phyloP scores from a whole-genome alignment of 2,329 filamentous ascomycete species.

The Colletotrichum liaoningense region DNA sequence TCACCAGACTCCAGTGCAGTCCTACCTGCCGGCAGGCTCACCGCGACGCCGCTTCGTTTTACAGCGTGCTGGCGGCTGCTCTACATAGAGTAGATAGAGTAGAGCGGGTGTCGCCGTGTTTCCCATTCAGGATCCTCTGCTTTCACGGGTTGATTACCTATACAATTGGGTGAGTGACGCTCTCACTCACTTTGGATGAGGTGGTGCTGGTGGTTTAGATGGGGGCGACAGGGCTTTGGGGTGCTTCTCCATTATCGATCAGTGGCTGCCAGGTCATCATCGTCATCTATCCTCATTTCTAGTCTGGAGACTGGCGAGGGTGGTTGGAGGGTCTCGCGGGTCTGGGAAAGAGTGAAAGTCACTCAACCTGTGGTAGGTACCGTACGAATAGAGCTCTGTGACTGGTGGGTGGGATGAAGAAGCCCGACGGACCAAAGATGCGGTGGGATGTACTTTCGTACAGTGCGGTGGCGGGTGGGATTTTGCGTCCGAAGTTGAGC shows the following conservation, averaged over 20 bases:
- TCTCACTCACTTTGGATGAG: background rate
- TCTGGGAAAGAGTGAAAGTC: conserved; percentile 16
- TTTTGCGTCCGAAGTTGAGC: conserved; percentile 24
- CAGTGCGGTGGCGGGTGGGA: background rate
- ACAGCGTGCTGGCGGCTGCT: background rate
- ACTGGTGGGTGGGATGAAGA: background rate
- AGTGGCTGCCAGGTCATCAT: background rate
- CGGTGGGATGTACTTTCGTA: background rate
- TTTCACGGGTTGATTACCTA: background rate
- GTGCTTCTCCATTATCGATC: background rate
- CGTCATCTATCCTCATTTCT: conserved; percentile 18
- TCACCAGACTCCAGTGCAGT: background rate
- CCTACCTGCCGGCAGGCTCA: background rate
- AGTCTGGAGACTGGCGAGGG: background rate
- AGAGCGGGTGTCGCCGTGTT: background rate
- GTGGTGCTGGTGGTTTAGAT: too few species aligned
- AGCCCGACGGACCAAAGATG: background rate
- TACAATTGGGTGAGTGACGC: background rate
- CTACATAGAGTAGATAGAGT: background rate
- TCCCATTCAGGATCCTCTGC: background rate
- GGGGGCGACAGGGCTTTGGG: background rate
- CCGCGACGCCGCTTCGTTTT: background rate
- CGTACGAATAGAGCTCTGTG: background rate
- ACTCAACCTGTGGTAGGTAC: background rate
- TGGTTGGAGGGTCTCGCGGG: background rate